Evolutionary conservation across 1,139 yeast species (phyloP), one percentile per base, ranked within the genome.

Genomic region (Petasospora rhodanensis): DNA sequence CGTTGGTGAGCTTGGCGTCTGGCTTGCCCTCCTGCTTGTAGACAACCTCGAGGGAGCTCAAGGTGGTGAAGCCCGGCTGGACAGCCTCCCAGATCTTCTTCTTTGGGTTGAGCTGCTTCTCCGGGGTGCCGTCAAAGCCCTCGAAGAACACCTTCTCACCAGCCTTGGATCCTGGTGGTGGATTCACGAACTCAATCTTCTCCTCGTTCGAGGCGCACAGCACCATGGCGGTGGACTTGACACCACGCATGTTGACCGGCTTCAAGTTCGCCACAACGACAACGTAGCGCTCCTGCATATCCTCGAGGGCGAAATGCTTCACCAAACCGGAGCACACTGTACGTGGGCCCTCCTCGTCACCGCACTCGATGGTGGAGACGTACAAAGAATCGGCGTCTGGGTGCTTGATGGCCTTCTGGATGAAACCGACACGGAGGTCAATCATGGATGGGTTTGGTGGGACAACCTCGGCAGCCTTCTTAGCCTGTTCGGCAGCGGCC

Each of bases 81-180:
- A 85, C 70, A 34, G 89, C 73, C 71, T 93, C 99, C 91, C 95
- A 93, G 45, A 91, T 71, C 75, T 93, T 93, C 83, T 91, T 93
- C 79, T 93, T 93, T 51, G 99, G 98, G 67, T 91, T 89, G 62
- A 93, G 72, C 58, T 81, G 93, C 58, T 86, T 76, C 63, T 87
- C 95, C 46, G 99, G 98, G 37, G 73, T 75, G 45, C 85, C 85
- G 53, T 86, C 80, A 60, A 68, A 87, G 40, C 85, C 93, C 65
- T 87, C 96, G 55, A 93, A 91, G 73, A 85, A 87, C 46, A 91
- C 73, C 70, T 87, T 87, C 64, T 93, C 98, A 64, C 99, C 99
- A 11, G 98, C 79, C 66, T 85, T 75, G 29, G 95, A 76, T n/a
- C 89, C 95, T 25, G 76, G 76, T 46, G 99, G 99, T 40, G 97